These are phyloP conservation scores for Pyrenochaeta sp. DNA, from an alignment of 2,329 filamentous ascomycete genomes.

Conservation along the genomic window DNA sequence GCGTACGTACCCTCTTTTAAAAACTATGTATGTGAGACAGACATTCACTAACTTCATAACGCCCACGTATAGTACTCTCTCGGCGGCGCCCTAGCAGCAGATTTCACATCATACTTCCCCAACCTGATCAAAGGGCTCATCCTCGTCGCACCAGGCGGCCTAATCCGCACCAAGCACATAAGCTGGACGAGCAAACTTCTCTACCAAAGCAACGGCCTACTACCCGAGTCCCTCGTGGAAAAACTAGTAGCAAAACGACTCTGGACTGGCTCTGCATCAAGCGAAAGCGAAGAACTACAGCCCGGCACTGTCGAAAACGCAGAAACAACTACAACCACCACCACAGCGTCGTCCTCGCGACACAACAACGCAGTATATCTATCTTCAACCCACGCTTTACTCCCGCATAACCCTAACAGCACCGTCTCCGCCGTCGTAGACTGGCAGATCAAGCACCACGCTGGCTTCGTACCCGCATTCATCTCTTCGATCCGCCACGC, in stretches of 20 bases:
- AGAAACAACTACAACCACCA: slow-evolving; percentile 17
- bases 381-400: slow-evolving; percentile 51
- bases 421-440: slow-evolving; percentile 69
- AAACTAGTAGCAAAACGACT: slow-evolving; percentile 50
- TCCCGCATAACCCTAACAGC: slow-evolving; percentile 60
- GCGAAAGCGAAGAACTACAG: slow-evolving; percentile 37
- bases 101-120: slow-evolving; percentile 75
- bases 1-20: slow-evolving; percentile 39
- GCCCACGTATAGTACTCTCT: slow-evolving; percentile 67
- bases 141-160: slow-evolving; percentile 79
- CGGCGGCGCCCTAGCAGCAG: slow-evolving; percentile 75
- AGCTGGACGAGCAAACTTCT: slow-evolving; percentile 68
- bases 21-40: not conserved
- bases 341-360: not conserved
- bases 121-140: slow-evolving; percentile 73
- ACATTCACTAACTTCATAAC: not conserved
- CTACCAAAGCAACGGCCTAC: slow-evolving; percentile 65
- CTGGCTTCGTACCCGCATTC: slow-evolving; percentile 74
- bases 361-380: slow-evolving; percentile 32
- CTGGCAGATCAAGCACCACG: slow-evolving; percentile 74
- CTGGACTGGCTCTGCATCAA: slow-evolving; percentile 34
- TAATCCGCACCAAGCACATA: slow-evolving; percentile 73
- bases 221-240: slow-evolving; percentile 67
- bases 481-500: slow-evolving; percentile 74
- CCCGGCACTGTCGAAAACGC: slow-evolving; percentile 30